These are phyloP conservation scores for Bipolaris cookei DNA, from an alignment of 2,329 filamentous ascomycete species.

Conservation along the genomic window DNA sequence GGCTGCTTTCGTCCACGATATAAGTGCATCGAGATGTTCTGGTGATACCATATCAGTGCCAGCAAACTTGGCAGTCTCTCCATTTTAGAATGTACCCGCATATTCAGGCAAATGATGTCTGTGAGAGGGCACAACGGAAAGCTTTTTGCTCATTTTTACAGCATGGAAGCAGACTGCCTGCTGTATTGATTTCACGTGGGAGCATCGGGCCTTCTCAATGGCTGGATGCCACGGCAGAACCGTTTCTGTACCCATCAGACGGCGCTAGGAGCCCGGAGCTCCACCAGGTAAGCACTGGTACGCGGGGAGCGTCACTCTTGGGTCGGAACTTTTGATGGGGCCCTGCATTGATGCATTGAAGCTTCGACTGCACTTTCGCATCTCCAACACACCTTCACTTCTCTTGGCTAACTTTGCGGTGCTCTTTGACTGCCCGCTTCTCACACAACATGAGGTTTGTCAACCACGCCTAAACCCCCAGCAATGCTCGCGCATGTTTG, in stretches of 20 bases:
- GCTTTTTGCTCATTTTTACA: slow-evolving; percentile 12
- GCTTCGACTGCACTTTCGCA: slow-evolving; percentile 10
- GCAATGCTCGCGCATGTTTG: slow-evolving; percentile 11
- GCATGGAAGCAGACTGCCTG: slow-evolving; percentile 13
- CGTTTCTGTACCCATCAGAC: slow-evolving; percentile 17
- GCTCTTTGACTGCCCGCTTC: slow-evolving; percentile 7
- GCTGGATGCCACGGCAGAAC: slow-evolving; percentile 18
- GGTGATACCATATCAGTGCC: neutral
- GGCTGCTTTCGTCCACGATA: neutral
- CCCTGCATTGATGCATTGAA: slow-evolving; percentile 16
- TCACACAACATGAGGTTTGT: slow-evolving; percentile 32
- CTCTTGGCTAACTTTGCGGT: neutral
- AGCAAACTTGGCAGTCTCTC: neutral
- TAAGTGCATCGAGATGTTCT: neutral
- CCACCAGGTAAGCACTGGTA: slow-evolving; percentile 20
- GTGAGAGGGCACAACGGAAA: neutral
- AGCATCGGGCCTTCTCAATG: slow-evolving; percentile 25
- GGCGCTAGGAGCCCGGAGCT: slow-evolving; percentile 15
- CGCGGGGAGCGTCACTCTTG: slow-evolving; percentile 18
- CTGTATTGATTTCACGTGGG: slow-evolving; percentile 20
- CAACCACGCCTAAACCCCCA: slow-evolving; percentile 24
- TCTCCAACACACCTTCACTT: slow-evolving; percentile 17
- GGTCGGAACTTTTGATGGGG: slow-evolving; percentile 10
- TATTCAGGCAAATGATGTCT: neutral
- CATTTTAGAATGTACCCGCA: neutral